phyloP scores from a whole-genome alignment of 2,329 filamentous ascomycete species.

The Trichoderma atroviride region DNA sequence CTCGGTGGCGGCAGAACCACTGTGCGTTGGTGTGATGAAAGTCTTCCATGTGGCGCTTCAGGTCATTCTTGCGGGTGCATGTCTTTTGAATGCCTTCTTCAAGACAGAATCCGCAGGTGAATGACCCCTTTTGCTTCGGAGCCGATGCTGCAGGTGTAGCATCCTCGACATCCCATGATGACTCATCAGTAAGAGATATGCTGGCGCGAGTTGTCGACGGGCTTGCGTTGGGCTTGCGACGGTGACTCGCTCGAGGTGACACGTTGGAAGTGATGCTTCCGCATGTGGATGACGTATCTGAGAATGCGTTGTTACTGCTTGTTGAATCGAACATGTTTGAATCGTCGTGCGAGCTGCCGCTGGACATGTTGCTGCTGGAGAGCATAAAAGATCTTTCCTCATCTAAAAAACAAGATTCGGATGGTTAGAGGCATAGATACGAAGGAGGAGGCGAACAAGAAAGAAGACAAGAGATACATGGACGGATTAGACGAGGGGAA shows the following conservation, averaged over 20 bases:
- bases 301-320: slow-evolving; percentile 42
- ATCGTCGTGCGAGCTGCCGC: slow-evolving; percentile 38
- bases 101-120: slow-evolving; percentile 47
- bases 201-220: slow-evolving; percentile 28
- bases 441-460: neutral
- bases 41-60: slow-evolving; percentile 53
- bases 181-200: slow-evolving; percentile 30
- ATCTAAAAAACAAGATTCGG: slow-evolving; percentile 27
- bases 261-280: slow-evolving; percentile 47
- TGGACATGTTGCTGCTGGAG: slow-evolving; percentile 35
- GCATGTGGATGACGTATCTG: slow-evolving; percentile 45
- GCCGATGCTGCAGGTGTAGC: slow-evolving; percentile 31
- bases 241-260: slow-evolving; percentile 42
- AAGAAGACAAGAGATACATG: neutral
- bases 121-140: slow-evolving; percentile 44
- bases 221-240: slow-evolving; percentile 35
- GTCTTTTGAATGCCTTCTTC: slow-evolving; percentile 47
- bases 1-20: slow-evolving; percentile 49
- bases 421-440: neutral
- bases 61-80: slow-evolving; percentile 51
- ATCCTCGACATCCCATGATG: slow-evolving; percentile 30
- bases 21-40: slow-evolving; percentile 52
- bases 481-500: neutral
- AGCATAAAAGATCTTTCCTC: slow-evolving; percentile 42
- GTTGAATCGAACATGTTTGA: slow-evolving; percentile 43